These are phyloP conservation scores for Suillus spraguei DNA, from an alignment of 768 basidiomycete genomes.

Conservation along the genomic window DNA sequence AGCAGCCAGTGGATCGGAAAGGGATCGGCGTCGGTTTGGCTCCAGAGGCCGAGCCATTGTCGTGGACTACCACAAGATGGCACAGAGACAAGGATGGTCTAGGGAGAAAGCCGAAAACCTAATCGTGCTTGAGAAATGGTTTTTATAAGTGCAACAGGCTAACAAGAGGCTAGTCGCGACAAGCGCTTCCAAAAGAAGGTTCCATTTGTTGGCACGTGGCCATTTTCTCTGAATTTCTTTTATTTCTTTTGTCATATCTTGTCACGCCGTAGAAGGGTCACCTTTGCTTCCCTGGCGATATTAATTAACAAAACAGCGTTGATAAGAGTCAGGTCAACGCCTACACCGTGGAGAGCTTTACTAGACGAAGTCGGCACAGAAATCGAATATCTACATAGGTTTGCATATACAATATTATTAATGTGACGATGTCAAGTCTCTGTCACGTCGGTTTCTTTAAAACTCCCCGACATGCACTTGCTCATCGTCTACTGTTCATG, in stretches of 20 bases:
- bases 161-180: conserved; percentile 20
- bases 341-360: neutral
- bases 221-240: neutral
- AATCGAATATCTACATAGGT: neutral
- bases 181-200: conserved; percentile 31
- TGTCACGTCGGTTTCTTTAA: conserved; percentile 7
- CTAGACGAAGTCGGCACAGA: neutral
- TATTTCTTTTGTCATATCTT: neutral
- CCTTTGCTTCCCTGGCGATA: conserved; percentile 5
- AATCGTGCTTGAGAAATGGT: conserved; percentile 19
- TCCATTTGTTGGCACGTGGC: conserved; percentile 1
- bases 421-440: conserved; percentile 1
- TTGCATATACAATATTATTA: too few species aligned
- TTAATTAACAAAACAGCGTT: too few species aligned
- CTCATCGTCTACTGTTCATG: neutral
- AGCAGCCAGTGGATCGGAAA: conserved; percentile 72
- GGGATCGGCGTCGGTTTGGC: conserved; percentile 43
- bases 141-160: conserved; percentile 17
- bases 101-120: conserved; percentile 18
- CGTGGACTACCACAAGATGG: conserved; percentile 9
- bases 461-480: neutral
- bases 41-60: conserved; percentile 32
- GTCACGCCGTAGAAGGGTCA: neutral
- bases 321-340: neutral
- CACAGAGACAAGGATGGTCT: conserved; percentile 7